These are phyloP conservation scores for Cocos nucifera DNA, from an alignment of 176 grass and related monocot genomes.

Conservation along the genomic window DNA sequence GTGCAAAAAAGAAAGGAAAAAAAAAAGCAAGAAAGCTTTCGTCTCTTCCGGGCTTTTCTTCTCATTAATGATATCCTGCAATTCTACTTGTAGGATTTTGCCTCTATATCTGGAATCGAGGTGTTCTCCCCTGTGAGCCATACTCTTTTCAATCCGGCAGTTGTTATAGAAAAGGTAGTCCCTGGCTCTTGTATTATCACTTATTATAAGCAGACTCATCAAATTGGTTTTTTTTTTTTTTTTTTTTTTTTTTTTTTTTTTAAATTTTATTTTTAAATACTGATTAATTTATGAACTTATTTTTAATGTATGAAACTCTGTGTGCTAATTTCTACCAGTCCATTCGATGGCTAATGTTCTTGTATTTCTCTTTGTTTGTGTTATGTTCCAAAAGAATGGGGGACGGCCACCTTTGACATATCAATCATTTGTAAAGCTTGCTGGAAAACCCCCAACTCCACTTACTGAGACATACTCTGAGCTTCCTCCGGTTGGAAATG, in stretches of 20 bases:
- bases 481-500: constrained; percentile 58
- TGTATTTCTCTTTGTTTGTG: not conserved
- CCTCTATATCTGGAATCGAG: constrained; percentile 39
- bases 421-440: constrained; percentile 56
- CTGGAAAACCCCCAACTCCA: constrained; percentile 38
- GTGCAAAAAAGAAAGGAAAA: no score
- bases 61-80: not conserved
- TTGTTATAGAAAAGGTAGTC: constrained; percentile 68
- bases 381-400: constrained; percentile 45
- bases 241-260: no score
- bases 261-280: no score
- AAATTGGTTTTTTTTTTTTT: no score
- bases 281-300: no score
- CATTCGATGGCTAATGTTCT: not conserved
- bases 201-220: no score
- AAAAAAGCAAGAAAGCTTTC: no score
- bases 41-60: no score
- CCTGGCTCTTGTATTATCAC: not conserved
- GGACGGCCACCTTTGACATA: constrained; percentile 61
- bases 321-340: no score
- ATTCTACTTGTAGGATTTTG: constrained; percentile 57
- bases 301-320: no score
- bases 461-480: constrained; percentile 41
- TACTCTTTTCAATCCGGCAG: constrained; percentile 60
- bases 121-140: constrained; percentile 70